These are phyloP conservation scores for Phytophthora meadii DNA, from an alignment of 352 stramenopile genomes.

Conservation along the genomic window DNA sequence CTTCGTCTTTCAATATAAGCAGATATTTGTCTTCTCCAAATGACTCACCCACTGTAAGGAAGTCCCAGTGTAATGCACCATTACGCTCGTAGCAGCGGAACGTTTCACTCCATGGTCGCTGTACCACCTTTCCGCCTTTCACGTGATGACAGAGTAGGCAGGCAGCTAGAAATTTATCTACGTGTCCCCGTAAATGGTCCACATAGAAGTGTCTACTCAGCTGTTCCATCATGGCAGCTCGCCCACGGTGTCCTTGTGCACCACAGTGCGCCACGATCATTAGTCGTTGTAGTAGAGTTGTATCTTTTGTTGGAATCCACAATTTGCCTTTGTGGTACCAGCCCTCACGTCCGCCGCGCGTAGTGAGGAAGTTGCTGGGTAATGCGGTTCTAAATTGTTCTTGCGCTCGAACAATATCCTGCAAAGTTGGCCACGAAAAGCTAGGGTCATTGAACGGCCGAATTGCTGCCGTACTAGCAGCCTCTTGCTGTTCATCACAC, in stretches of 20 bases:
- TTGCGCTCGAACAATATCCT: constrained; percentile 1
- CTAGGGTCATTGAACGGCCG: constrained; percentile 1
- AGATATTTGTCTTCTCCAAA: constrained; percentile 23
- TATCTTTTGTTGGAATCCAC: too few species aligned
- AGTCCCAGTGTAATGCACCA: too few species aligned
- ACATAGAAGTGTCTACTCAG: neutral
- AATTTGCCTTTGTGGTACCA: constrained; percentile 1
- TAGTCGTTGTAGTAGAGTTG: too few species aligned
- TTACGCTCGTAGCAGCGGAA: neutral
- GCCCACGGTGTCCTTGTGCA: constrained; percentile 2
- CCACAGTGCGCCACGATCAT: too few species aligned
- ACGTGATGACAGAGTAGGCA: constrained; percentile 13
- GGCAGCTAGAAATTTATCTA: constrained; percentile 18
- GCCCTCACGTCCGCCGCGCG: neutral
- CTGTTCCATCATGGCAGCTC: neutral
- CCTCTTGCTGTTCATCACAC: neutral
- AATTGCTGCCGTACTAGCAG: neutral
- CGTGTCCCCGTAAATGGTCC: neutral
- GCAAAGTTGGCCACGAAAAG: constrained; percentile 7
- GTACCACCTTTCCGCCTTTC: neutral
- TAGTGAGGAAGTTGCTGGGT: neutral
- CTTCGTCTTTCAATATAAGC: constrained; percentile 37
- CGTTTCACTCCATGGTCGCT: constrained; percentile 8
- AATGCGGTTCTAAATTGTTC: neutral
- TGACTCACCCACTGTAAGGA: constrained; percentile 17